Percentiles rank a stretch among this genome's conserved stretches.
Evolutionary conservation across 169 alveolate genomes (phyloP).

Genomic region (Cyclospora cayetanensis): DNA sequence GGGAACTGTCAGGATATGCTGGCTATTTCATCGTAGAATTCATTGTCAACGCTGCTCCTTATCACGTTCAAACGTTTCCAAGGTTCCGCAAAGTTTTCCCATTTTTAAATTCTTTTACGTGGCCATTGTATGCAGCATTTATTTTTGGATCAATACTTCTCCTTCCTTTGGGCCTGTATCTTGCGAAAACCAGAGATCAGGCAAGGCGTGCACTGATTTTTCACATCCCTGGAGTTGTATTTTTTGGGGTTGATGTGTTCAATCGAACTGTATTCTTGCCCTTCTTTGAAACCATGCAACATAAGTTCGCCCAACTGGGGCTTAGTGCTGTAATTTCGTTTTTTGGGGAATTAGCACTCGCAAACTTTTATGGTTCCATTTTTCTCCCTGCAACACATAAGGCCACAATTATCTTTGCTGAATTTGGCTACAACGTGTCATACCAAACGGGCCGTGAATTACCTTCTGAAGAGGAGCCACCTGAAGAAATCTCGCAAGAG

Average conservation of each 20-base stretch:
- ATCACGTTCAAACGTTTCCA: constrained; percentile 64
- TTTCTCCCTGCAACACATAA: constrained; percentile 71
- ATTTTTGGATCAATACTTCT: constrained; percentile 29
- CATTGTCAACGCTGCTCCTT: constrained; percentile 28
- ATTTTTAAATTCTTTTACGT: neutral
- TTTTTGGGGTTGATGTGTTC: constrained; percentile 65
- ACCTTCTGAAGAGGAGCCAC: neutral
- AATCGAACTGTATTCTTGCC: constrained; percentile 67
- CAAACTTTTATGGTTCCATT: constrained; percentile 63
- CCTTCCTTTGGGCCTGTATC: constrained; percentile 38
- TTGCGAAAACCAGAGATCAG: constrained; percentile 62
- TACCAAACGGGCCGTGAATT: constrained; percentile 24
- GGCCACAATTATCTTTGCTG: constrained; percentile 43
- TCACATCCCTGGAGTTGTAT: constrained; percentile 63
- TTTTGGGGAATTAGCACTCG: constrained; percentile 52
- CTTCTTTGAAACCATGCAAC: constrained; percentile 65
- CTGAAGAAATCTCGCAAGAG: neutral
- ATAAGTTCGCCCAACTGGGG: constrained; percentile 37
- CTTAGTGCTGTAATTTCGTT: constrained; percentile 19
- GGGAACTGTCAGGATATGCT: constrained; percentile 23
- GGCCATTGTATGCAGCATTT: constrained; percentile 53
- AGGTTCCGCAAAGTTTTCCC: constrained; percentile 45
- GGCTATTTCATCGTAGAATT: constrained; percentile 50
- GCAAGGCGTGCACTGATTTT: constrained; percentile 54
- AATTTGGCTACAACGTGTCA: constrained; percentile 66